Base-by-base conservation (phyloP, 441 rosid species). In the Metrosideros polymorpha region DNA sequence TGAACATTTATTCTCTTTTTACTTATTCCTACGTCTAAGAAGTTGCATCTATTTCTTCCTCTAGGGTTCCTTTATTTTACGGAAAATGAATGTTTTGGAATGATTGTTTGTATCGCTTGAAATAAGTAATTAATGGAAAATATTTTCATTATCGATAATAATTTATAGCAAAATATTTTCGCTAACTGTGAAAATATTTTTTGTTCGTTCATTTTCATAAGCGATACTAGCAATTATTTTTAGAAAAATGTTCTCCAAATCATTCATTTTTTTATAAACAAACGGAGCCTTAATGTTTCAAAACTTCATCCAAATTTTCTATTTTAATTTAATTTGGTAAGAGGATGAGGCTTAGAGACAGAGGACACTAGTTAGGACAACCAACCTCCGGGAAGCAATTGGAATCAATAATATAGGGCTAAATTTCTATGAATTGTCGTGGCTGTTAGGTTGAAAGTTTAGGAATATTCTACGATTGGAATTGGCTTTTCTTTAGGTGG, bases 141-240 rank as follows among this genome's bases (percentile, higher is more conserved):
- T 35, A 0, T 1, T 19, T 39, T 66, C n/a, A 9, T 35, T 3
- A 35, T 10, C 4, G 1, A 66, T 1, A 17, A 4, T 0, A 35
- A 9, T 35, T 66, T 66, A 35, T 35, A 6, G 9, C 9, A 27
- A 66, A 19, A 66, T 0, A 19, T 66, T 19, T 66, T 35, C 0
- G 3, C 19, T 4, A 3, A 35, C 4, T 2, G 6, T 19, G 3
- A 1, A 5, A 35, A 39, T 66, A 9, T 17, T 35, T 61, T 30
- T 61, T 6, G 0, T 30, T 61, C 9, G 8, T 61, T 61, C 4
- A 18, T 66, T 66, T 18, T 32, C 9, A 18, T 22, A 18, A 63
- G 7, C 0, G 4, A 63, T 19, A 35, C 13, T 32, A 35, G 14
- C 13, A 3, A 66, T 32, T 14, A 55, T 10, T 35, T 66, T 66